Evolutionary conservation across 2,329 filamentous ascomycete species (phyloP).

Genomic region (Phyllosticta ampelicida): DNA sequence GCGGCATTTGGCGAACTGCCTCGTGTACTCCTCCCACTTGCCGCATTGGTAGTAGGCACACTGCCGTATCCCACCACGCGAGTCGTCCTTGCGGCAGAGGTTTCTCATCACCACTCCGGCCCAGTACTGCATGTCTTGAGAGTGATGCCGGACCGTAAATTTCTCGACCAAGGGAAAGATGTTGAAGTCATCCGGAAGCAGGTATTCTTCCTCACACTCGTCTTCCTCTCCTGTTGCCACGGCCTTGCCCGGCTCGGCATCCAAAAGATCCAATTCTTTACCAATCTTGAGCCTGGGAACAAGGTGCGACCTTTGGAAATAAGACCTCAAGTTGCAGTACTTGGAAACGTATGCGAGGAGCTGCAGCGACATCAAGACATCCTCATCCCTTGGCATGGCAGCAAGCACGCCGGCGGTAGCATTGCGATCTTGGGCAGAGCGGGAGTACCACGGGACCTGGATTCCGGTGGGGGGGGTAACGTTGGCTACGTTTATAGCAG

Average conservation of each 20-base stretch:
- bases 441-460: slow-evolving; percentile 60
- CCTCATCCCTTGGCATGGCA: slow-evolving; percentile 91
- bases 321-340: slow-evolving; percentile 90
- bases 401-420: slow-evolving; percentile 63
- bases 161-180: slow-evolving; percentile 98
- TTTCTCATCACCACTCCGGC: slow-evolving; percentile 98
- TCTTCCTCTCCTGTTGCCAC: slow-evolving; percentile 37
- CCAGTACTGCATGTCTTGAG: slow-evolving; percentile 99
- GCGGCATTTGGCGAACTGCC: slow-evolving; percentile 96
- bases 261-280: slow-evolving; percentile 63
- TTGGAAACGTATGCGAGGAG: slow-evolving; percentile 96
- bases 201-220: slow-evolving; percentile 73
- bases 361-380: slow-evolving; percentile 95
- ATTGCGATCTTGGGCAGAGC: slow-evolving; percentile 68
- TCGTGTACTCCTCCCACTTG: slow-evolving; percentile 94
- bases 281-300: slow-evolving; percentile 88
- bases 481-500: slow-evolving; percentile 53
- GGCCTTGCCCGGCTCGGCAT: slow-evolving; percentile 45
- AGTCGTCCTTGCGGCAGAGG: slow-evolving; percentile 94
- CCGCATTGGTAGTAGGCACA: slow-evolving; percentile 98
- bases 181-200: slow-evolving; percentile 90
- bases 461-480: slow-evolving; percentile 62
- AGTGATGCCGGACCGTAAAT: slow-evolving; percentile 91
- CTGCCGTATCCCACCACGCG: slow-evolving; percentile 84
- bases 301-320: slow-evolving; percentile 90